Base-by-base conservation (phyloP, 495 filamentous ascomycete genomes). In the Xylaria telfairii region DNA sequence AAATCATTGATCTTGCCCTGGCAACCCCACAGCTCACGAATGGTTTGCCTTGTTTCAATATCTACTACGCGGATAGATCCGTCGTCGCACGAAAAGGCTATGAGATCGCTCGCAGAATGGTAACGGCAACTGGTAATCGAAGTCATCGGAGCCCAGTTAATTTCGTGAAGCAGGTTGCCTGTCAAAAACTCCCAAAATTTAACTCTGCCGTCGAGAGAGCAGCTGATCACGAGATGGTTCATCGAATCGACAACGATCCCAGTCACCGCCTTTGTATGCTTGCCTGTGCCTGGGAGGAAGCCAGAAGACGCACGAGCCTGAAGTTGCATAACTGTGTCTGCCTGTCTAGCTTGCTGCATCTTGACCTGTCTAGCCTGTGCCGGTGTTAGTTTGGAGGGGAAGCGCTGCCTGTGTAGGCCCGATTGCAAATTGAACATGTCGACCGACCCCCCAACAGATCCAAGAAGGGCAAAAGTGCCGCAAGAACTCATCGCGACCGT, bases 361-460 rank as follows among this genome's bases (percentile, higher is more conserved):
- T 86, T 88, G 51, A 92, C 73, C 73, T 87, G 87, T 70, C 87
- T 85, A 15, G 90, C 88, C 81, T 91, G 91, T 41, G 87, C 84
- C 30, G 89, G 86, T 46, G 88, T 88, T 67, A 91, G 75, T 62
- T 88, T 86, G 13, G 92, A 86, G 32, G 96, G 96, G 79, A 95
- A 98, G 32, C 90, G 88, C 71, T 93, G 93, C 54, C 95, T 89
- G 77, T 95, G 92, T 15, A 89, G 81, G 47, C 96, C 96, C 30
- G 95, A 98, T 78, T 99, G 96, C 71, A 99, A 84, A 79, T 99
- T 99, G 86, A 92, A 98, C 90, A 97, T 92, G 75, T 95, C 92
- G 68, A 99, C 89, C 47, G 87, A 87, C 46, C 96, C 96, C 32
- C 87, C 89, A 34, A 87, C 88, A 19, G 94, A 97, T 5, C 96